Evolutionary conservation across 2,329 filamentous ascomycete species (phyloP), one percentile per base, ranked within the genome.

Genomic region (Fusarium sp.): DNA sequence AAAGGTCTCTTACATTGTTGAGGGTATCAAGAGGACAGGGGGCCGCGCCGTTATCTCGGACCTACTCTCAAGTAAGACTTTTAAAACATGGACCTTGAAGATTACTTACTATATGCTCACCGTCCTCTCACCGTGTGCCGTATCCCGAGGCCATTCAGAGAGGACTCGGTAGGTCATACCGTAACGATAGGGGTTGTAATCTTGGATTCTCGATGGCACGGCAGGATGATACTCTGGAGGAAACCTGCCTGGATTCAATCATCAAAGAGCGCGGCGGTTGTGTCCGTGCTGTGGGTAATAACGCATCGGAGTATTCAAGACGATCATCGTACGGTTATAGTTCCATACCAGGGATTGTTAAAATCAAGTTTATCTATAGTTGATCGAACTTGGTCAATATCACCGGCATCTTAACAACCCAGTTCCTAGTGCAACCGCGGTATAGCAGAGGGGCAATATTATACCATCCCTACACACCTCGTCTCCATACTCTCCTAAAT

Each of bases 251-350:
- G 20, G 27, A 31, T 27, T 62, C 10, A 29, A 29, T 52, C 42
- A 10, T 10, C 24, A 3, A 31, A 45, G 58, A 47, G 34, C 27
- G 27, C 27, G 24, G 10, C 11, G 35, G 58, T 22, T 18, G 18
- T 24, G 62, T 24, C 35, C 24, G 24, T 63, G 8, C 27, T 16
- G 40, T 64, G 47, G 35, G 35, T 73, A 60, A 24, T 71, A 67
- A 72, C 70, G 58, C 47, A 60, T 72, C 62, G 54, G 66, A 62
- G 47, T 29, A 52, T 52, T 52, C 47, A 31, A n/a, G 47, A 31
- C 47, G 47, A 52, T 52, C 47, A 52, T 52, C 47, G 47, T 52
- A 52, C 27, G 47, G 47, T 29, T 31, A 18, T 31, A 52, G 47
- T 52, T 52, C 47, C 24, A 52, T 27, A 31, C 47, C 47, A 29